Conservation (phyloP, 2,329 filamentous ascomycete species). For the Fusarium sp. region DNA sequence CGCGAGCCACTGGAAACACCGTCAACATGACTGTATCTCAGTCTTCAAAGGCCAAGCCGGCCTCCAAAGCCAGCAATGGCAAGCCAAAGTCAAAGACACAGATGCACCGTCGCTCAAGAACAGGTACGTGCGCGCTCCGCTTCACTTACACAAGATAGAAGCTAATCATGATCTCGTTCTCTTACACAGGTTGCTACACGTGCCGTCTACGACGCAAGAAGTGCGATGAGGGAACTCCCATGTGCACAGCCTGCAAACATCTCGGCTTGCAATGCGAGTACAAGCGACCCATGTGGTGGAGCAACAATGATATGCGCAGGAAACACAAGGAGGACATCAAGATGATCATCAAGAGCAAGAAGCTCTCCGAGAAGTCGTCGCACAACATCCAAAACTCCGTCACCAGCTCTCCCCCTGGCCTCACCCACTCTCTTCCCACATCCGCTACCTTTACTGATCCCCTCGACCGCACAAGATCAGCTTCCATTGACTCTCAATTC, state of each 20-base stretch:
- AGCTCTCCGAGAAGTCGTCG: slow-evolving; percentile 86
- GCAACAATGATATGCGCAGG: slow-evolving; percentile 86
- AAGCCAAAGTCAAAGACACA: slow-evolving; percentile 77
- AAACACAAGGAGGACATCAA: slow-evolving; percentile 96
- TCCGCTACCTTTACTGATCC: slow-evolving; percentile 83
- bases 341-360: slow-evolving; percentile 96
- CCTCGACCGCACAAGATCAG: slow-evolving; percentile 76
- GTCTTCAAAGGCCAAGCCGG: slow-evolving; percentile 67
- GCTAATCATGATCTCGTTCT: slow-evolving; percentile 47
- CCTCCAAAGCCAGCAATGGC: slow-evolving; percentile 64
- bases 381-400: slow-evolving; percentile 65
- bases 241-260: slow-evolving; percentile 74
- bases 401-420: slow-evolving; percentile 74
- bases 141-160: slow-evolving; percentile 47
- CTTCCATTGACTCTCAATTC: slow-evolving; percentile 83
- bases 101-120: slow-evolving; percentile 93
- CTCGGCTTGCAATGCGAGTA: slow-evolving; percentile 93
- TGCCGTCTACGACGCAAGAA: slow-evolving; percentile 75
- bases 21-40: slow-evolving; percentile 72
- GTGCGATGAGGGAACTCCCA: slow-evolving; percentile 72
- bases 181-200: slow-evolving; percentile 70
- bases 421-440: slow-evolving; percentile 84
- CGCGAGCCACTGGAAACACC: slow-evolving; percentile 58
- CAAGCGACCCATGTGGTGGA: slow-evolving; percentile 97
- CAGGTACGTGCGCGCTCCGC: slow-evolving; percentile 72